A percentile compares a stretch with the other conserved stretches of the same genome.
phyloP scores from a whole-genome alignment of 768 basidiomycete genomes.

The Lactifluus rugatus region DNA sequence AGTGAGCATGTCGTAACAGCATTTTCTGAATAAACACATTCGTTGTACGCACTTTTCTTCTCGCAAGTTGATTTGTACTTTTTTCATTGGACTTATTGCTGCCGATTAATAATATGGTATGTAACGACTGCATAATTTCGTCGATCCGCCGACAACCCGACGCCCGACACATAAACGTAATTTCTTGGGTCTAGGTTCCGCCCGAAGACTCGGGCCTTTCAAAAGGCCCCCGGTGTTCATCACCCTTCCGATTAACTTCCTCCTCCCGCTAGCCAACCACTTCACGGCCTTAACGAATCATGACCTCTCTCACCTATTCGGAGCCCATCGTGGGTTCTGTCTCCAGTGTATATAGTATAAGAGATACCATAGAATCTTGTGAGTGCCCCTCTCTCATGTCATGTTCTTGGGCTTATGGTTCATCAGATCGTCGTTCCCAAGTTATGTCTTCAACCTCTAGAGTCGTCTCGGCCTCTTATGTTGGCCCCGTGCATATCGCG shows the following conservation, averaged over 20 bases:
- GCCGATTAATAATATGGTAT: slow-evolving; percentile 12
- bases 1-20: slow-evolving; percentile 30
- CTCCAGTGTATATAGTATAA: slow-evolving; percentile 13
- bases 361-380: slow-evolving; percentile 14
- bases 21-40: slow-evolving; percentile 6
- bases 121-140: background rate
- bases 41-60: slow-evolving; percentile 4
- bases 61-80: background rate
- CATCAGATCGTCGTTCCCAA: slow-evolving; percentile 18
- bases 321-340: slow-evolving; percentile 11
- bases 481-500: background rate
- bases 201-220: background rate
- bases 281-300: slow-evolving; percentile 5
- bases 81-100: background rate
- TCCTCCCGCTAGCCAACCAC: background rate
- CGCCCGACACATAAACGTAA: slow-evolving; percentile 1
- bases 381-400: background rate
- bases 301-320: background rate
- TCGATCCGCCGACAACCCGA: background rate
- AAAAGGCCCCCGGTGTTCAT: background rate
- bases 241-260: background rate
- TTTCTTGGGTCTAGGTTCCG: slow-evolving; percentile 5
- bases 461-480: slow-evolving; percentile 2
- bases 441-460: slow-evolving; percentile 1
- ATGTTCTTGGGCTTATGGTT: background rate